These are phyloP conservation scores for Bryoerythrophyllum caledonicum DNA, from an alignment of 225 moss, liverwort and hornwort species.

Conservation along the genomic window DNA sequence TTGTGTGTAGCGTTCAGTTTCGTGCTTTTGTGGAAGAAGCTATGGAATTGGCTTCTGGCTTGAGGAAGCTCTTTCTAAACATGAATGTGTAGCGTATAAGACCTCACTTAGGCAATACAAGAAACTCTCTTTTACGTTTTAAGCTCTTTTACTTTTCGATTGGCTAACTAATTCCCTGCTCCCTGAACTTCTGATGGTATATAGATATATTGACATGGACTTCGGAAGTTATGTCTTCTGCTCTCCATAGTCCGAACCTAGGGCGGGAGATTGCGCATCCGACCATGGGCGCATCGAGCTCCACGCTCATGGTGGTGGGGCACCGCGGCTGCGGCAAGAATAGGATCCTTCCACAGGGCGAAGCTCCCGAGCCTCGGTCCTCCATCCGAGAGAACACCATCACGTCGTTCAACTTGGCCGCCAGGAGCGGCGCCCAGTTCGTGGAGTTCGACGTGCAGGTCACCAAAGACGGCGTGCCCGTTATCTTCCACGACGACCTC, in stretches of 20 bases:
- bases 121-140: not conserved
- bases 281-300: not conserved
- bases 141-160: not conserved
- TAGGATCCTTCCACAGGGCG: slow-evolving; percentile 41
- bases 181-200: not conserved
- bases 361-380: slow-evolving; percentile 36
- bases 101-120: no score
- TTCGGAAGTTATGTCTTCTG: not conserved
- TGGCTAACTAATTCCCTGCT: not conserved
- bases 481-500: slow-evolving; percentile 84
- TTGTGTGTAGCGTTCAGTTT: no score
- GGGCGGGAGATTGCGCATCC: slow-evolving; percentile 11
- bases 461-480: slow-evolving; percentile 71
- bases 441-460: slow-evolving; percentile 95
- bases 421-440: slow-evolving; percentile 72
- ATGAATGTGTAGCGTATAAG: no score
- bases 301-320: slow-evolving; percentile 61
- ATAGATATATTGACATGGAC: not conserved
- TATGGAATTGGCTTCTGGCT: no score
- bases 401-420: slow-evolving; percentile 82
- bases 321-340: slow-evolving; percentile 87
- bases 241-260: not conserved
- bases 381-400: slow-evolving; percentile 87
- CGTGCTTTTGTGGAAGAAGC: no score
- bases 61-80: no score